Conservation (phyloP, 2,329 filamentous ascomycete species). For the Pyricularia pennisetigena region DNA sequence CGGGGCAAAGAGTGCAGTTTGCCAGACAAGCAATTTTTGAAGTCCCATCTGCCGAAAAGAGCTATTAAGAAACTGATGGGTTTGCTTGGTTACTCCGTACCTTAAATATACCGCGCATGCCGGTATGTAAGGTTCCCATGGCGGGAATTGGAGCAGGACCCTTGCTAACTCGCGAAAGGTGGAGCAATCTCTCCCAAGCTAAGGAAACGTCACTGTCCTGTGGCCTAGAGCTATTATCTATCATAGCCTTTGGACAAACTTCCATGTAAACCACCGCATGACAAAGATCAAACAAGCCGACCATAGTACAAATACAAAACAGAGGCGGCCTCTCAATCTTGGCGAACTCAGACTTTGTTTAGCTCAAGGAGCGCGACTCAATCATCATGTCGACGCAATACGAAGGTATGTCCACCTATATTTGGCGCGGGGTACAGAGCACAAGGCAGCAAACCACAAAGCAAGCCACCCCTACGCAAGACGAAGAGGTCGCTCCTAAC, state of each 20-base stretch:
- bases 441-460: not conserved
- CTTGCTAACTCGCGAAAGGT: not conserved
- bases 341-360: not conserved
- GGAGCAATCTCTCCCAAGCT: not conserved
- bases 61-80: not conserved
- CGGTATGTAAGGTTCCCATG: too few species aligned
- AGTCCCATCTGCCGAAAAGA: not conserved
- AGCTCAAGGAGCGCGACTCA: not conserved
- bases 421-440: not conserved
- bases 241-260: not conserved
- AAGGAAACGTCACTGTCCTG: not conserved
- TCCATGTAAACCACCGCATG: not conserved
- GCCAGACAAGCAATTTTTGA: not conserved
- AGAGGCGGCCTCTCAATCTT: not conserved
- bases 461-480: not conserved
- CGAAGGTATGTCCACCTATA: conserved; percentile 31
- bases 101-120: too few species aligned
- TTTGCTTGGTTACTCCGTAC: not conserved
- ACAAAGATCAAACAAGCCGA: not conserved
- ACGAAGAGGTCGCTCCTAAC: not conserved
- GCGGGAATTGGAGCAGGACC: not conserved
- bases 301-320: not conserved
- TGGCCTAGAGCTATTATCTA: not conserved
- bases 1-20: not conserved
- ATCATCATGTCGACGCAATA: conserved; percentile 43